These are phyloP conservation scores for Hypoxylon sp. DNA, from an alignment of 2,329 filamentous ascomycete genomes.

Conservation along the genomic window DNA sequence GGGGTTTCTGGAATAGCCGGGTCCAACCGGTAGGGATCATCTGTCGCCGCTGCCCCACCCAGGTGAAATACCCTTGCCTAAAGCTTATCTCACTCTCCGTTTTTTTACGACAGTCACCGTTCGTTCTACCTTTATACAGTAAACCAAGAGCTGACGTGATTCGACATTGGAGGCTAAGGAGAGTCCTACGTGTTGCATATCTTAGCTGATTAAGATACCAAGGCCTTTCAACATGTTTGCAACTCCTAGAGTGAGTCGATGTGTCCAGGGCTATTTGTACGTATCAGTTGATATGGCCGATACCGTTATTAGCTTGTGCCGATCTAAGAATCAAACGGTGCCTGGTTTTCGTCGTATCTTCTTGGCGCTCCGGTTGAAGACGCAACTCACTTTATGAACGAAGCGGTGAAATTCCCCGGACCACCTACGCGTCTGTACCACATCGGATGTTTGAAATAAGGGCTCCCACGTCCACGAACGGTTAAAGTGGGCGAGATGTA, in stretches of 20 bases:
- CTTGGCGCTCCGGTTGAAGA: constrained; percentile 7
- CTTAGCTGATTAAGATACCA: constrained; percentile 3
- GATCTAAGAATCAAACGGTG: not conserved
- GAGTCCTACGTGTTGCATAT: not conserved
- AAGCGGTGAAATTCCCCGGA: not conserved
- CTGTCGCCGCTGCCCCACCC: constrained; percentile 28
- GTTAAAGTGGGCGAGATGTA: not conserved
- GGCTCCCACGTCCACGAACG: not conserved
- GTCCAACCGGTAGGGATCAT: constrained; percentile 24
- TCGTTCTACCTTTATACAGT: not conserved
- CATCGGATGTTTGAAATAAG: not conserved
- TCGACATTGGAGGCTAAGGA: not conserved
- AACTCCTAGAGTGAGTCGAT: not conserved
- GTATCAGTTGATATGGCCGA: not conserved
- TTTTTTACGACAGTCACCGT: constrained; percentile 13
- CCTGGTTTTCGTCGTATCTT: not conserved
- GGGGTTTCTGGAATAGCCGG: constrained; percentile 22
- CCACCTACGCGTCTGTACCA: not conserved
- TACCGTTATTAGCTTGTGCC: not conserved
- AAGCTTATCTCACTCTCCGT: constrained; percentile 20
- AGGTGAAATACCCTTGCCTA: constrained; percentile 20
- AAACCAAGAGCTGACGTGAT: not conserved
- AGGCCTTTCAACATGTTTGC: not conserved
- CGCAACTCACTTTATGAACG: not conserved
- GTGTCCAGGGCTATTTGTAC: not conserved